Evolutionary conservation across 2,329 filamentous ascomycete species (phyloP).

Genomic region (Esteya vermicola): DNA sequence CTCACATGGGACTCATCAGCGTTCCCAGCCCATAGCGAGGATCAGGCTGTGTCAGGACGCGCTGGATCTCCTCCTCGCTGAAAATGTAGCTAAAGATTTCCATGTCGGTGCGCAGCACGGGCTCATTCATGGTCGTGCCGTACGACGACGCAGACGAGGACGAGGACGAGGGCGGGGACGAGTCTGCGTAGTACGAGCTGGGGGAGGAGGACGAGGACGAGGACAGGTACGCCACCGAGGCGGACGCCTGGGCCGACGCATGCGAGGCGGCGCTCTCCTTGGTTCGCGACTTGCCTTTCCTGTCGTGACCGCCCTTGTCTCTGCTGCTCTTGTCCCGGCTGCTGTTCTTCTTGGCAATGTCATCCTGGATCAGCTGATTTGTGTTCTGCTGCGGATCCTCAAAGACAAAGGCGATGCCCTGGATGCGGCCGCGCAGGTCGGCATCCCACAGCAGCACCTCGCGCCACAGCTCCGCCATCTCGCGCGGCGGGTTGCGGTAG

Average conservation of each 20-base stretch:
- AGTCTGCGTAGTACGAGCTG: conserved; percentile 10
- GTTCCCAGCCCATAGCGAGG: conserved; percentile 40
- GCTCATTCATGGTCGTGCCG: too few species aligned
- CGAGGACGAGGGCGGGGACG: neutral
- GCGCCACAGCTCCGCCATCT: conserved; percentile 51
- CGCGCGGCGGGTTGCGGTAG: conserved; percentile 49
- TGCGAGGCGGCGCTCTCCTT: too few species aligned
- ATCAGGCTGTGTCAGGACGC: conserved; percentile 35
- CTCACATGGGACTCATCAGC: conserved; percentile 23
- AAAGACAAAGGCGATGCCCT: conserved; percentile 49
- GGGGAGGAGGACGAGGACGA: conserved; percentile 16
- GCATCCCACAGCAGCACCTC: conserved; percentile 49
- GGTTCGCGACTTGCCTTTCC: neutral
- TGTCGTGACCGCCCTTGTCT: conserved; percentile 6
- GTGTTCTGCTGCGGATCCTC: conserved; percentile 42
- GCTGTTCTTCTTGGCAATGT: conserved; percentile 35
- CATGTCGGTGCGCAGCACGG: conserved; percentile 29
- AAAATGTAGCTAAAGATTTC: conserved; percentile 42
- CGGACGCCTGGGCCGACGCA: too few species aligned
- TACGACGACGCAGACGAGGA: conserved; percentile 16
- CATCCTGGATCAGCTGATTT: conserved; percentile 35
- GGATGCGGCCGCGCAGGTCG: conserved; percentile 46
- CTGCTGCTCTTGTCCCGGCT: conserved; percentile 10
- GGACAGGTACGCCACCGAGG: conserved; percentile 9
- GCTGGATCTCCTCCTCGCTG: conserved; percentile 30